Evolutionary conservation across 805 yeast genomes (phyloP).

Genomic region (Yarrowia alimentaria): DNA sequence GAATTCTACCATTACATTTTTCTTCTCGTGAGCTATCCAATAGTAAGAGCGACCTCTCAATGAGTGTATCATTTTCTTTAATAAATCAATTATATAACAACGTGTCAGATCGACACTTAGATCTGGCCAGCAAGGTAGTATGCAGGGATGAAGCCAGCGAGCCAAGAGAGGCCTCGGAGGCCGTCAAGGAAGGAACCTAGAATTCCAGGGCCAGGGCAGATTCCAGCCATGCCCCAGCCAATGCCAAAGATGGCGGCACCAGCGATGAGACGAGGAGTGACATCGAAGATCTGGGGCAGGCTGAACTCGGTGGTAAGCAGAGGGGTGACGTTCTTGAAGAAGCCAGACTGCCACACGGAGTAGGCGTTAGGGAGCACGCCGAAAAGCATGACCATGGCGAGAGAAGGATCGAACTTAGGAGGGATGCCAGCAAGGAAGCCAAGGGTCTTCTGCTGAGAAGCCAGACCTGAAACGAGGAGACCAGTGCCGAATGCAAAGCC

Average conservation of each 20-base stretch:
- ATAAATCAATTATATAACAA: too few relatives aligned
- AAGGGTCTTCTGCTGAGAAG: slow-evolving; percentile 45
- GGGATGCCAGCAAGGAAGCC: slow-evolving; percentile 46
- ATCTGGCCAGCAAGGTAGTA: slow-evolving; percentile 35
- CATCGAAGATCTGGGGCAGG: slow-evolving; percentile 35
- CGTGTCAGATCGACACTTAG: too few relatives aligned
- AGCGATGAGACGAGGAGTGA: slow-evolving; percentile 40
- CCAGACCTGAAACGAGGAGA: slow-evolving; percentile 49
- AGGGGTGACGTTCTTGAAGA: slow-evolving; percentile 12
- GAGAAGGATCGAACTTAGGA: slow-evolving; percentile 49
- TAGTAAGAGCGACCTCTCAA: too few relatives aligned
- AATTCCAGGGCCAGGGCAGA: slow-evolving; percentile 56
- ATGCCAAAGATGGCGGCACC: slow-evolving; percentile 50
- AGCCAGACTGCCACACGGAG: slow-evolving; percentile 33
- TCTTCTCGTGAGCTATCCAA: too few relatives aligned
- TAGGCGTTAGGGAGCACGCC: slow-evolving; percentile 48
- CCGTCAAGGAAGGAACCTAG: slow-evolving; percentile 38
- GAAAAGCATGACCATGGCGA: slow-evolving; percentile 46
- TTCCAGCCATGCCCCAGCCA: slow-evolving; percentile 55
- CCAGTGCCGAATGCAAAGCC: slow-evolving; percentile 50
- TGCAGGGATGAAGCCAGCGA: slow-evolving; percentile 33
- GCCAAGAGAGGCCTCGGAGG: slow-evolving; percentile 38
- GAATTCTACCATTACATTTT: too few relatives aligned
- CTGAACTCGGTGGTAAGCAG: slow-evolving; percentile 24
- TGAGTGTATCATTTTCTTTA: background rate